Percentiles rank a stretch among this genome's conserved stretches.
phyloP scores from a whole-genome alignment of 2,329 filamentous ascomycete species.

The Aspergillus vadensis region DNA sequence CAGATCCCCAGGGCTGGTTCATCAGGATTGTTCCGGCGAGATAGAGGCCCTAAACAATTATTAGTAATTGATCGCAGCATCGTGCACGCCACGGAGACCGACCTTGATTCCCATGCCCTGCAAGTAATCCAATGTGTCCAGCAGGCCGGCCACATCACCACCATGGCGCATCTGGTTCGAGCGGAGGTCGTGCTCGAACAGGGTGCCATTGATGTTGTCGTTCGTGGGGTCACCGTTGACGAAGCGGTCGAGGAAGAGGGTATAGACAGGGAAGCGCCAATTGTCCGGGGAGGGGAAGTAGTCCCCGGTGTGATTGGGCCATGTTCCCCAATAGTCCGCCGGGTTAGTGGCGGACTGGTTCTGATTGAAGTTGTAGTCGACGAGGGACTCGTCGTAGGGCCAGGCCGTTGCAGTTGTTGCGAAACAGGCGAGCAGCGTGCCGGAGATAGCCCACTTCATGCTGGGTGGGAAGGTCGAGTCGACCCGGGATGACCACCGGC shows the following conservation, averaged over 20 bases:
- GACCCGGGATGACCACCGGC: not conserved
- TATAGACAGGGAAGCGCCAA: constrained; percentile 67
- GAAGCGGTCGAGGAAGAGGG: constrained; percentile 63
- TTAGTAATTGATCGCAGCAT: not conserved
- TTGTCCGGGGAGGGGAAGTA: constrained; percentile 60
- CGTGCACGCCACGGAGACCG: not conserved
- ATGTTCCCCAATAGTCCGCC: constrained; percentile 59
- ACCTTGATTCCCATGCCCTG: constrained; percentile 65
- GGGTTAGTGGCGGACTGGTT: constrained; percentile 57
- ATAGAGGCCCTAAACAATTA: constrained; percentile 54
- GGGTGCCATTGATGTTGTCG: constrained; percentile 62
- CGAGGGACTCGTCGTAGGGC: constrained; percentile 52
- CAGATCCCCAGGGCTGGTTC: constrained; percentile 64
- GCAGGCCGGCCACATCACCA: constrained; percentile 58
- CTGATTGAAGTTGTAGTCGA: constrained; percentile 61
- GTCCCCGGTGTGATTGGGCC: constrained; percentile 48
- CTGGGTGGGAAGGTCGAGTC: not conserved
- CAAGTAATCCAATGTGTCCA: constrained; percentile 65
- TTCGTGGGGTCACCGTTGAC: constrained; percentile 66
- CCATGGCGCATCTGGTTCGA: constrained; percentile 65
- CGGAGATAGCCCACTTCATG: constrained; percentile 31
- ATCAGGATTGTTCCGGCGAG: constrained; percentile 63
- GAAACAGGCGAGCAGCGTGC: constrained; percentile 28
- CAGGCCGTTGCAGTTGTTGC: constrained; percentile 27
- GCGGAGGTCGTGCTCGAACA: constrained; percentile 61